phyloP scores from a whole-genome alignment of 805 yeast species.

The Ogataea kodamae region DNA sequence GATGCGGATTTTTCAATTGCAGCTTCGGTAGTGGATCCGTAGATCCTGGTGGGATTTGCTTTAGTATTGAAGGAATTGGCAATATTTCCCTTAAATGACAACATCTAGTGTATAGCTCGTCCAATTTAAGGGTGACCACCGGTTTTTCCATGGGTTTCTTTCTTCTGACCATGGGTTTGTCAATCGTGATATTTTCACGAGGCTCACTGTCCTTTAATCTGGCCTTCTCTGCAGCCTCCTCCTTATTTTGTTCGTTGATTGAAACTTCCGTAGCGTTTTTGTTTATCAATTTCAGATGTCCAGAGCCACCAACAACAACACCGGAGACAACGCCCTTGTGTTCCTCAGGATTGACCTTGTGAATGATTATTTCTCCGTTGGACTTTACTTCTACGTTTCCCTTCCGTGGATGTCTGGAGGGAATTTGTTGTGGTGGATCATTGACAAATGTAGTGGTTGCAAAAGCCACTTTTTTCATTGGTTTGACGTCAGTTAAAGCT shows the following conservation, averaged over 20 bases:
- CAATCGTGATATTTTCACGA: slow-evolving; percentile 47
- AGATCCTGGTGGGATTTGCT: slow-evolving; percentile 75
- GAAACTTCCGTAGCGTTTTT: slow-evolving; percentile 23
- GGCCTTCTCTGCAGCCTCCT: slow-evolving; percentile 31
- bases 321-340: slow-evolving; percentile 50
- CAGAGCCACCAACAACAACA: slow-evolving; percentile 76
- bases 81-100: slow-evolving; percentile 88
- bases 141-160: slow-evolving; percentile 36
- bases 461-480: slow-evolving; percentile 66
- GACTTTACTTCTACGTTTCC: slow-evolving; percentile 59
- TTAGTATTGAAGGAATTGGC: slow-evolving; percentile 86
- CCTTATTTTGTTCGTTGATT: slow-evolving; percentile 30
- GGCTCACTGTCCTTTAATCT: slow-evolving; percentile 22
- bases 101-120: slow-evolving; percentile 82
- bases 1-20: slow-evolving; percentile 80
- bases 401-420: slow-evolving; percentile 74
- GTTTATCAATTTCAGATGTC: slow-evolving; percentile 49
- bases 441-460: slow-evolving; percentile 66
- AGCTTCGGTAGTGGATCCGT: slow-evolving; percentile 69
- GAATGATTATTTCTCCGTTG: slow-evolving; percentile 35
- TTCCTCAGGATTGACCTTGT: slow-evolving; percentile 33
- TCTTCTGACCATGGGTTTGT: slow-evolving; percentile 58
- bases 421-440: slow-evolving; percentile 95
- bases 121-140: slow-evolving; percentile 45
- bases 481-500: slow-evolving; percentile 27